A percentile compares a stretch with the other conserved stretches of the same genome.
phyloP scores from a whole-genome alignment of 2,329 filamentous ascomycete species.

The Exophiala phaeomuriformis region DNA sequence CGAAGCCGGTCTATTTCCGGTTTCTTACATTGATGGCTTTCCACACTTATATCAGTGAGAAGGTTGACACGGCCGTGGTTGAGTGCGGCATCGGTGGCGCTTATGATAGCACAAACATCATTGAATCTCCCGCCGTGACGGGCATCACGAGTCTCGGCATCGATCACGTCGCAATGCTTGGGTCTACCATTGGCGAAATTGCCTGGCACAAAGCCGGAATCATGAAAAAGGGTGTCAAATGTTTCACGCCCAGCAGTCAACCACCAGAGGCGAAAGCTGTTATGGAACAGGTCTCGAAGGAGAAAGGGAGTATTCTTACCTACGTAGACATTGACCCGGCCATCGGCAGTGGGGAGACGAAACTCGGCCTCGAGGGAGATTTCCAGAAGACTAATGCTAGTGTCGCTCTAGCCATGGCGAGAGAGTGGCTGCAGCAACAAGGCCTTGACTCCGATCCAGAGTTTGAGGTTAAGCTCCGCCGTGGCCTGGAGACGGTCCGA shows the following conservation, averaged over 20 bases:
- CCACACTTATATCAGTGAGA: constrained; percentile 70
- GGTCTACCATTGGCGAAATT: constrained; percentile 70
- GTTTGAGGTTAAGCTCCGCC: constrained; percentile 42
- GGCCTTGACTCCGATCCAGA: constrained; percentile 25
- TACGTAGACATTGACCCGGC: constrained; percentile 41
- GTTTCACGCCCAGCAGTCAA: constrained; percentile 55
- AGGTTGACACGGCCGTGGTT: constrained; percentile 70
- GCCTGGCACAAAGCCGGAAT: constrained; percentile 91
- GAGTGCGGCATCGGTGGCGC: constrained; percentile 94
- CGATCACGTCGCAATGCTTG: constrained; percentile 76
- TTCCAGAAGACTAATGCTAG: constrained; percentile 59
- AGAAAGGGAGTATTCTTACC: constrained; percentile 43
- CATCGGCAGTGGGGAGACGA: constrained; percentile 39
- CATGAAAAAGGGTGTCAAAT: constrained; percentile 60
- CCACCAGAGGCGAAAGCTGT: constrained; percentile 47
- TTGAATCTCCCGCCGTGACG: constrained; percentile 61
- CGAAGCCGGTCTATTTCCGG: constrained; percentile 86
- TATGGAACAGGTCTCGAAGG: constrained; percentile 48
- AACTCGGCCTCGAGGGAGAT: constrained; percentile 53
- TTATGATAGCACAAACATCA: constrained; percentile 84
- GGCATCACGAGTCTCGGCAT: constrained; percentile 76
- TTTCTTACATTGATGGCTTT: constrained; percentile 84
- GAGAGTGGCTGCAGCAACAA: constrained; percentile 36
- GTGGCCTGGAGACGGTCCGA: constrained; percentile 59
- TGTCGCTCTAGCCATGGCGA: constrained; percentile 48